Base-by-base conservation (phyloP, 2,329 filamentous ascomycete species). In the Monosporascus sp. region DNA sequence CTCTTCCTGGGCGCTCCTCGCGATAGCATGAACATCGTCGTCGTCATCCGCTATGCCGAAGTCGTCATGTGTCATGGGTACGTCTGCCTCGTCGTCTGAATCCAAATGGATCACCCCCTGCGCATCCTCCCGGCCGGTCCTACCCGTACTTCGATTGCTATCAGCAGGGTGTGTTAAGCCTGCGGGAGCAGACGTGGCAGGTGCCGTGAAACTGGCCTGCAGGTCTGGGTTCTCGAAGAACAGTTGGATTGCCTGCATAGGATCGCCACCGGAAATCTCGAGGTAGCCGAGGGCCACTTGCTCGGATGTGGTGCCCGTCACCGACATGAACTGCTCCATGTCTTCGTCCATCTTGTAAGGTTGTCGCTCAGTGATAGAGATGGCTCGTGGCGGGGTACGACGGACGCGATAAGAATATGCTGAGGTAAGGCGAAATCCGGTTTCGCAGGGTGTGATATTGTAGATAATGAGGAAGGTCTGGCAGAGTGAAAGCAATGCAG, bases 171-270 rank as follows among this genome's bases (percentile, higher is more conserved):
- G 66, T 31, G 70, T 65, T 38, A 70, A 57, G 24, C 70, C 58
- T 22, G 72, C 62, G n/a, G 71, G 59, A 52, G 61, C 60, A 18
- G 72, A 57, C 20, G 70, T 62, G 11, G 72, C 60, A 27, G 72
- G 59, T 15, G 75, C 67, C 49, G 72, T 66, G 54, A 81, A 70
- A 53, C 71, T 72, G 44, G 73, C 73, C 60, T 79, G 83, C 57
- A 87, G 82, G 48, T 93, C 91, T 44, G 88, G 89, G 67, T 88
- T 94, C 66, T 95, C 90, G 70, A 90, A 97, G 74, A 86, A 99
- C 14, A 97, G 84, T 65, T 90, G 85, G 63, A 97, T 86, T 25
- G 94, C 94, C 65, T 93, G 88, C 70, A 90, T 85, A 50, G 93
- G 77, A 67, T 96, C 87, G 64, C 86, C 86, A 62, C 90, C 88